phyloP scores from a whole-genome alignment of 352 stramenopile species.

The Blastocystis sp. region DNA sequence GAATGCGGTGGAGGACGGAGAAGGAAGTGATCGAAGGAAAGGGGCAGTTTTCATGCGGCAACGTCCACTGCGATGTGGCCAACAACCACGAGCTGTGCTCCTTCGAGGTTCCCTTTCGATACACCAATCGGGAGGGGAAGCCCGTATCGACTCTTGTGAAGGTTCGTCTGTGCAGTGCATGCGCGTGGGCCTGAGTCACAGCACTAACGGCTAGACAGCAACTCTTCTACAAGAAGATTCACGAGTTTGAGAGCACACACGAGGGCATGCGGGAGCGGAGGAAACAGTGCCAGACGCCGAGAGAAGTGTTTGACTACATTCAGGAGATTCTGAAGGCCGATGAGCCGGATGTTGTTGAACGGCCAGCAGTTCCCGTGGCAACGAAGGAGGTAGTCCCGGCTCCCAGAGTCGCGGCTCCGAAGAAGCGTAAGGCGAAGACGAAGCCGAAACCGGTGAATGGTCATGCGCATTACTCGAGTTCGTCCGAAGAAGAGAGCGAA shows the following conservation, averaged over 20 bases:
- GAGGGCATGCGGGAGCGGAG: background rate
- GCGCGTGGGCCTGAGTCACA: conserved; percentile 70
- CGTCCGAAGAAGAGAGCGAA: conserved; percentile 7
- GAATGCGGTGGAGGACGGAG: conserved; percentile 80
- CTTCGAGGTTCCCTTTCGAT: conserved; percentile 81
- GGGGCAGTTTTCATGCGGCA: conserved; percentile 80
- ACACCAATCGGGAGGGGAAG: conserved; percentile 75
- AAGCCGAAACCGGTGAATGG: background rate
- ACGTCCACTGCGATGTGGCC: conserved; percentile 76
- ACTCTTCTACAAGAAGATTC: conserved; percentile 73
- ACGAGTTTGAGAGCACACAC: conserved; percentile 12
- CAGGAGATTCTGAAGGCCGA: conserved; percentile 22
- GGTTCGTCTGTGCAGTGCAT: conserved; percentile 76
- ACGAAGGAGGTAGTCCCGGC: background rate
- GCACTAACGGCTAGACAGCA: conserved; percentile 71
- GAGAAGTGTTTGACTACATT: conserved; percentile 61
- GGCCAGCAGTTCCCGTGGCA: background rate
- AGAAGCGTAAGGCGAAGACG: conserved; percentile 3
- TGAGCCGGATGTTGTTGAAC: background rate
- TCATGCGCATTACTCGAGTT: conserved; percentile 50
- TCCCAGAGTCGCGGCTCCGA: background rate
- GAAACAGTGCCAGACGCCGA: background rate
- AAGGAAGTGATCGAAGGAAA: conserved; percentile 79
- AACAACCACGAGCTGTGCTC: conserved; percentile 73
- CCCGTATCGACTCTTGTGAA: conserved; percentile 79